Evolutionary conservation across 495 filamentous ascomycete genomes (phyloP).

Genomic region (Cercophora samala): DNA sequence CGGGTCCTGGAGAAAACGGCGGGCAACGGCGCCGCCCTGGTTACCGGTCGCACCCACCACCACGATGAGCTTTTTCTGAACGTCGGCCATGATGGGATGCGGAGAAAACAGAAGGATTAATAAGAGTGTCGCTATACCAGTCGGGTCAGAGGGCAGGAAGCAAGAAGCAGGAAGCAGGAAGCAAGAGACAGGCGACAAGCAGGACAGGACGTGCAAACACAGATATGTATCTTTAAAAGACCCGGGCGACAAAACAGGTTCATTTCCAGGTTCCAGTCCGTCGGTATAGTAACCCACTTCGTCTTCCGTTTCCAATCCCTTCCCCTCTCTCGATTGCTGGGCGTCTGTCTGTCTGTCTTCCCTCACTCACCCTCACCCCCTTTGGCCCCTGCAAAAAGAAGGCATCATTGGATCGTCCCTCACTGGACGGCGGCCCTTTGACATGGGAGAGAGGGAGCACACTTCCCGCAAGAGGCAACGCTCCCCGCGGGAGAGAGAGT

Average conservation of each 20-base stretch:
- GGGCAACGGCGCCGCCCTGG: conserved; percentile 44
- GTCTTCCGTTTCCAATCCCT: background rate
- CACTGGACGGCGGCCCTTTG: background rate
- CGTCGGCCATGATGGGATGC: background rate
- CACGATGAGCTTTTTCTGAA: conserved; percentile 34
- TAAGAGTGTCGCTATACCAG: background rate
- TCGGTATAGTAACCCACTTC: background rate
- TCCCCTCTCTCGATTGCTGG: background rate
- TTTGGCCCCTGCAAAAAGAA: background rate
- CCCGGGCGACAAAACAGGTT: background rate
- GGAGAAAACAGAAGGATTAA: background rate
- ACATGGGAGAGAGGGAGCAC: background rate
- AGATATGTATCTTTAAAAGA: background rate
- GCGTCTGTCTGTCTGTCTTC: background rate
- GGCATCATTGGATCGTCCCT: background rate
- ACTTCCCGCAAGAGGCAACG: background rate
- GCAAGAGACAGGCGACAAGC: background rate
- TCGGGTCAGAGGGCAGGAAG: background rate
- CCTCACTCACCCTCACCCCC: background rate
- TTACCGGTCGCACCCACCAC: conserved; percentile 46
- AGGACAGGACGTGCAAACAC: background rate
- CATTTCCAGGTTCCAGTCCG: conserved; percentile 1
- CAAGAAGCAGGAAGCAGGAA: background rate
- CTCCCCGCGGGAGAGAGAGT: background rate
- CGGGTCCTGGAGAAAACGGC: conserved; percentile 36